Conservation (phyloP, 169 alveolate species). For the Cryptosporidium meleagridis region DNA sequence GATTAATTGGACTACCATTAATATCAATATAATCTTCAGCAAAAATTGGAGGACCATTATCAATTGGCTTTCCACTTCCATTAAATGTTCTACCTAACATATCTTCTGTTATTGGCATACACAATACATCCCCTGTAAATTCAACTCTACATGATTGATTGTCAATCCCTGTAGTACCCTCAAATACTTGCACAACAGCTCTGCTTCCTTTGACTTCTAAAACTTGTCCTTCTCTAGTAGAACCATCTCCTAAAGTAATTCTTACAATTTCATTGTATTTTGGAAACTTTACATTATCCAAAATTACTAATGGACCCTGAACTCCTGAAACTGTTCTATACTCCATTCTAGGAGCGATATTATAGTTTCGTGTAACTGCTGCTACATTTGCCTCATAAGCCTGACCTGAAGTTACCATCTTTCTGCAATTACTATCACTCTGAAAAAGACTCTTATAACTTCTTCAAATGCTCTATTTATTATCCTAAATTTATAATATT, state of each 20-base stretch:
- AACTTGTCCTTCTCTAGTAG: constrained; percentile 97
- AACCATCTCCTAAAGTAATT: constrained; percentile 96
- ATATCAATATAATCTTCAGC: constrained; percentile 97
- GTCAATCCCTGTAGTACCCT: constrained; percentile 99
- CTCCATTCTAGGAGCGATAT: constrained; percentile 94
- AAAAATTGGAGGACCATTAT: constrained; percentile 97
- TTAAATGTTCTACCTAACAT: constrained; percentile 99
- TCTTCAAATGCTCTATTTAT: background rate
- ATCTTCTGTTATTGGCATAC: constrained; percentile 99
- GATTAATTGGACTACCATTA: constrained; percentile 97
- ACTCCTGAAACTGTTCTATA: constrained; percentile 97
- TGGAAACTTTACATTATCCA: constrained; percentile 99
- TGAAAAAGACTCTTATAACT: background rate
- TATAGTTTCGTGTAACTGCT: constrained; percentile 92
- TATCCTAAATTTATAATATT: background rate
- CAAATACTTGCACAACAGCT: constrained; percentile 99
- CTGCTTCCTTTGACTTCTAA: constrained; percentile 97
- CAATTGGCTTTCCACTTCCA: constrained; percentile 99
- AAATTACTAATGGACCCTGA: constrained; percentile 98
- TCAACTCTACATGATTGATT: constrained; percentile 95
- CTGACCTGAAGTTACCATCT: constrained; percentile 78
- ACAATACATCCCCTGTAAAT: constrained; percentile 98
- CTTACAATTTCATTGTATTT: constrained; percentile 97
- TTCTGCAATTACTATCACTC: constrained; percentile 6
- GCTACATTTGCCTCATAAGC: constrained; percentile 86